phyloP scores from a whole-genome alignment of 2,329 filamentous ascomycete species.

The Alternaria gansuensis region DNA sequence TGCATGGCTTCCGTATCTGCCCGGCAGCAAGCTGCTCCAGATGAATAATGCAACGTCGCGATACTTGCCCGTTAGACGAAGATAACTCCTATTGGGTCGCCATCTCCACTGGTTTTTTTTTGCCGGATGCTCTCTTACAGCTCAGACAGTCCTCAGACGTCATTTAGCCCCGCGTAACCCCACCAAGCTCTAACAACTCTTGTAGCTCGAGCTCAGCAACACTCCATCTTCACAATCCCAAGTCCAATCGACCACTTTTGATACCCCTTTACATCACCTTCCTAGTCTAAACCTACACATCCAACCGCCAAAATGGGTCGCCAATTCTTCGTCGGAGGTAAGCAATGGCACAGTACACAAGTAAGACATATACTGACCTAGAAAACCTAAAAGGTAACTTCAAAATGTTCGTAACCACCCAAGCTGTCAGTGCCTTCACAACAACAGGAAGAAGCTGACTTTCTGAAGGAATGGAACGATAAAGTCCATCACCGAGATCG shows the following conservation, averaged over 20 bases:
- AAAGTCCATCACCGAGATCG: conserved; percentile 88
- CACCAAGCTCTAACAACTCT: conserved; percentile 33
- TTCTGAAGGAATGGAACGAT: conserved; percentile 85
- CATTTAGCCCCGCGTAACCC: conserved; percentile 37
- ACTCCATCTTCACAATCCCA: conserved; percentile 21
- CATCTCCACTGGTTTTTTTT: conserved; percentile 43
- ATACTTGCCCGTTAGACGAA: conserved; percentile 15
- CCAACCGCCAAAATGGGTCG: conserved; percentile 79
- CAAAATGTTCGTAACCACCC: conserved; percentile 77
- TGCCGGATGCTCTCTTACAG: conserved; percentile 36
- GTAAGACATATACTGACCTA: too few species aligned
- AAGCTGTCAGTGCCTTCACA: conserved; percentile 34
- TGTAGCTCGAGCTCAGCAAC: conserved; percentile 44
- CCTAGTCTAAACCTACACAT: conserved; percentile 12
- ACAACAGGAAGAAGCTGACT: conserved; percentile 28
- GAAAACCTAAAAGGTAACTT: conserved; percentile 70
- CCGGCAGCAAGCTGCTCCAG: background rate
- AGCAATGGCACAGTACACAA: background rate
- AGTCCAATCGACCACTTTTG: conserved; percentile 7
- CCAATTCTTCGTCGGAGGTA: conserved; percentile 93
- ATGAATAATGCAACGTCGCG: background rate
- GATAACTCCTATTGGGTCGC: conserved; percentile 27
- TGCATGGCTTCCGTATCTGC: background rate
- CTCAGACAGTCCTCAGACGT: conserved; percentile 21
- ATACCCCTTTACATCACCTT: conserved; percentile 20